Base-by-base conservation (phyloP, 2,329 filamentous ascomycete genomes). In the Claviceps paspali region DNA sequence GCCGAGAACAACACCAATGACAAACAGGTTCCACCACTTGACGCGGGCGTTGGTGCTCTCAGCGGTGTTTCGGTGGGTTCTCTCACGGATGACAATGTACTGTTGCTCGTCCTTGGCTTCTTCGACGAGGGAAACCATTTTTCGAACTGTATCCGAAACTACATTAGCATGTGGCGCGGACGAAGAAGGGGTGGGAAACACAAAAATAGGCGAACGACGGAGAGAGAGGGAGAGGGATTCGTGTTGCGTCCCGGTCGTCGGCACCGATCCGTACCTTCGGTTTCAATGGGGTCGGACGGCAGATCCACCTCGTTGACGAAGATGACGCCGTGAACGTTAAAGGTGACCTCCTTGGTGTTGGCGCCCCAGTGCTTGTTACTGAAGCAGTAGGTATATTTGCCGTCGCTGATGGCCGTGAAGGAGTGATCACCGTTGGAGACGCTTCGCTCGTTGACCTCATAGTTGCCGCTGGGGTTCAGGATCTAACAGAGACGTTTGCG, bases 21-120 rank as follows among this genome's bases (percentile, higher is more conserved):
- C 87, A 62, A 96, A 96, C 51, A 96, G 73, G 61, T 91, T 95
- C 91, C 91, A 98, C 91, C 91, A 98, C 70, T 98, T 98, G 58
- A 98, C 91, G 48, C 91, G 75, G 49, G 77, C 74, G 62, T 98
- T 98, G 53, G 91, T 98, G 72, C 87, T 95, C 68, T 98, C 91
- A 46, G 91, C 91, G 8, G 91, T 98, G 67, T 98, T 98, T 57
- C 91, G 76, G 70, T 98, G 91, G 49, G 84, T 94, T 54, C 91
- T 76, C 67, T 98, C 91, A 50, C 91, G 82, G 41, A 96, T 66
- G 44, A 98, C 78, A 53, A 98, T 96, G 67, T 98, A 98, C 49
- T 79, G 76, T 65, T 98, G 91, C 67, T 98, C 91, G 60, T 96
- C 91, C 68, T 93, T 94, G 61, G 96, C 87, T 62, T 92, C 83